Evolutionary conservation across 1,139 yeast species (phyloP), one percentile per base, ranked within the genome.

Genomic region (Pichia sp.): DNA sequence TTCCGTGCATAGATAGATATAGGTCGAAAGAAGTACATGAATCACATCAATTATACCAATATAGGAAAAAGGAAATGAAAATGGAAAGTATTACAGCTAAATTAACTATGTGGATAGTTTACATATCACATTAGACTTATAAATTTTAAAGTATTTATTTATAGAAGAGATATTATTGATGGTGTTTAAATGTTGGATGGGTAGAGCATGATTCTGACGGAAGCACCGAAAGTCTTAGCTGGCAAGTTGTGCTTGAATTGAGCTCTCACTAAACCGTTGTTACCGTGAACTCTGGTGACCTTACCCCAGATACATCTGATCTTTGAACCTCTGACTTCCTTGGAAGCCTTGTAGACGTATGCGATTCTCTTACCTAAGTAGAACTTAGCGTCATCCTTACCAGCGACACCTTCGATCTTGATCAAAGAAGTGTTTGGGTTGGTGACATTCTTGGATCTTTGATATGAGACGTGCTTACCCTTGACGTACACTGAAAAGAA

Each of bases 221-320:
- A 87, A 76, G 99, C 97, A 83, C 99, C 99, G 77, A 93, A 91
- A 71, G 98, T 90, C 89, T 92, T 91, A 72, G 99, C 92, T 79
- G 99, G 99, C 76, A 93, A 87, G 92, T 93, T 93, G 81, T 89
- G 85, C 82, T 89, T 92, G 95, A 93, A 93, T 82, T 84, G 89
- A 75, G 99, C 99, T 83, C 99, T 93, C 71, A 93, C 97, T 70
- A 89, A 81, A 81, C 99, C 99, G 73, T 87, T 82, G 93, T 86
- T 89, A 79, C 99, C 99, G 87, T 93, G 99, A 71, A 97, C 81
- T 86, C 98, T 91, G 81, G 95, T 82, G 71, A 93, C 84, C 80
- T 87, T 87, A 79, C 99, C 99, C 99, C 99, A 93, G 82, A 93
- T 91, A 74, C 95, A 97, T 85, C 99, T 91, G 82, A 93, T 88